Percentiles rank a stretch among this genome's conserved stretches.
These are phyloP conservation scores for Kwoniella dendrophila DNA, from an alignment of 768 basidiomycete genomes.

Conservation along the genomic window DNA sequence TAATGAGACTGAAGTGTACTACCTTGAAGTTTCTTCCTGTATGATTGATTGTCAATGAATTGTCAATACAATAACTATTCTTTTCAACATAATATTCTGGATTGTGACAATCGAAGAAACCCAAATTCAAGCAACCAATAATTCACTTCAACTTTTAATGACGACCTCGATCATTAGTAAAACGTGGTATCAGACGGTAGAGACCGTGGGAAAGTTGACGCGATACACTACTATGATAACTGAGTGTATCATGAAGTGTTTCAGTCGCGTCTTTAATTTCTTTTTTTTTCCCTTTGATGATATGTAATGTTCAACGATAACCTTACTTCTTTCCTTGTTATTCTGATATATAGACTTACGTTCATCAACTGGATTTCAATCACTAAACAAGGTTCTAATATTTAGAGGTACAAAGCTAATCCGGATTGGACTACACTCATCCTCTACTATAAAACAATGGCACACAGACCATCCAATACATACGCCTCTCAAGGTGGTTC, in stretches of 20 bases:
- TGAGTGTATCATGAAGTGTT: too few species aligned
- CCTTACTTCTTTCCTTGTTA: background rate
- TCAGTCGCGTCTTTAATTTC: constrained; percentile 8
- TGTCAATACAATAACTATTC: too few species aligned
- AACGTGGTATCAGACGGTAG: background rate
- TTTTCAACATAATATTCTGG: too few species aligned
- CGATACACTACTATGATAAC: too few species aligned
- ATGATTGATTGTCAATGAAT: too few species aligned
- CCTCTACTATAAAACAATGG: background rate
- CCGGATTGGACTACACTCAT: too few species aligned
- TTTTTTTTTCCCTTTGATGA: too few species aligned
- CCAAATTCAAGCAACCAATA: too few species aligned
- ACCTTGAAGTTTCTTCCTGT: too few species aligned
- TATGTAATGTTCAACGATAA: background rate
- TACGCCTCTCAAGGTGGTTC: constrained; percentile 20
- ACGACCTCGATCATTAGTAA: background rate
- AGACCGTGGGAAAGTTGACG: constrained; percentile 24
- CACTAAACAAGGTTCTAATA: background rate
- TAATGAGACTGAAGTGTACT: too few species aligned
- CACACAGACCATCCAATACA: constrained; percentile 14
- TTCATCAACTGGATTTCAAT: background rate
- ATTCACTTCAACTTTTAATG: background rate
- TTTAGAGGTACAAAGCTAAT: too few species aligned
- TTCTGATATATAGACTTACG: background rate
- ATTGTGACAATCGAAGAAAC: too few species aligned